These are phyloP conservation scores for Corymbia maculata DNA, from an alignment of 345 rosid species.

Conservation along the genomic window DNA sequence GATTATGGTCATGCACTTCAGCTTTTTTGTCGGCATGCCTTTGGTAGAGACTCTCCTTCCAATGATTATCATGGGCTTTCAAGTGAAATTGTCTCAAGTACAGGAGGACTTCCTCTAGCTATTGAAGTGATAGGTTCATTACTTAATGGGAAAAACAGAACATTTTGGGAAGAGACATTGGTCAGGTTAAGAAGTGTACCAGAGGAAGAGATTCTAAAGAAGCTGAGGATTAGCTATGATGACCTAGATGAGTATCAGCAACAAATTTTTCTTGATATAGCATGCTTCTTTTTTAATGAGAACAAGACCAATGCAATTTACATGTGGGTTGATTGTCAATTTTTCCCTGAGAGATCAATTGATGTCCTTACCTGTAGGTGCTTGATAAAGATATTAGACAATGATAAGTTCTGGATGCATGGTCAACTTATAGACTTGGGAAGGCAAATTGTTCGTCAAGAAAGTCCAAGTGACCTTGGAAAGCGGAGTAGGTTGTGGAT, in stretches of 20 bases:
- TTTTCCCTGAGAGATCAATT: background rate
- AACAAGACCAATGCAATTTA: background rate
- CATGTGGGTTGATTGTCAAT: background rate
- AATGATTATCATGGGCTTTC: background rate
- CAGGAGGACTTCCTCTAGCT: background rate
- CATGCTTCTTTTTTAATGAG: background rate
- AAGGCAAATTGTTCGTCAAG: background rate
- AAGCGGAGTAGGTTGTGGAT: background rate
- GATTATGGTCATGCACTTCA: background rate
- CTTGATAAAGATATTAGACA: background rate
- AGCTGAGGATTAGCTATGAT: background rate
- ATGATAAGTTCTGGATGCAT: background rate
- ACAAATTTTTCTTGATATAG: slow-evolving; percentile 1
- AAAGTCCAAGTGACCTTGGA: background rate
- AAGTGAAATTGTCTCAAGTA: too few relatives aligned
- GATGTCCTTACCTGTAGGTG: background rate
- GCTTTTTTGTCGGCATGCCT: background rate
- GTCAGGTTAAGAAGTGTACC: background rate
- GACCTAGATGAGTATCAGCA: background rate
- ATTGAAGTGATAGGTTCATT: background rate
- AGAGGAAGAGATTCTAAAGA: background rate
- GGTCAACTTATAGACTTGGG: background rate
- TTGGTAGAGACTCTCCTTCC: background rate
- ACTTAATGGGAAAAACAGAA: background rate
- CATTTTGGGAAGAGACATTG: background rate